Conservation (phyloP, 805 yeast species). For the Lachancea quebecensis region DNA sequence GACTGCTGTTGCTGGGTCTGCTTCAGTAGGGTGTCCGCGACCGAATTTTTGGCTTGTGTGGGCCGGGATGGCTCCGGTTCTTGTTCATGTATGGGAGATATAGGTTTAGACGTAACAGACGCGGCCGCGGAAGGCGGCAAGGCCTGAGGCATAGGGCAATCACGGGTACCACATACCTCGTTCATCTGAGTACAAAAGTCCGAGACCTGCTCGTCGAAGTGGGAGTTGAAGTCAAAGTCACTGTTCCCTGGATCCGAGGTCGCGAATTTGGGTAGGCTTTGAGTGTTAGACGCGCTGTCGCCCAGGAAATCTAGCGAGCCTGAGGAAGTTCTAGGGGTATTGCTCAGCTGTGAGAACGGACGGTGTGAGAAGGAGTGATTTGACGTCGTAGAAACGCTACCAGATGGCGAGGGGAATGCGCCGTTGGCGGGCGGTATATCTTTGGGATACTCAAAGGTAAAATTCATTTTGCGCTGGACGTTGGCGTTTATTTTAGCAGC, state of each 20-base stretch:
- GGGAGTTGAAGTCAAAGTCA: constrained; percentile 34
- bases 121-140: not conserved
- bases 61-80: not conserved
- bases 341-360: not conserved
- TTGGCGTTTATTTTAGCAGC: constrained; percentile 11
- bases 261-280: constrained; percentile 6
- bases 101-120: not conserved
- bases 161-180: constrained; percentile 76
- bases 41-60: constrained; percentile 7
- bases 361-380: constrained; percentile 9
- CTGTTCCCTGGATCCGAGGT: constrained; percentile 8
- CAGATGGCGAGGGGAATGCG: constrained; percentile 21
- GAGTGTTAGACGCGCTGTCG: constrained; percentile 3
- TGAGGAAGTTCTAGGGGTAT: constrained; percentile 9
- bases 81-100: too few relatives aligned
- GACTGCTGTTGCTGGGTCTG: constrained; percentile 7
- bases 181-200: constrained; percentile 71
- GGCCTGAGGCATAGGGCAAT: constrained; percentile 52
- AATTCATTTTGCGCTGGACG: constrained; percentile 23
- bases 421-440: constrained; percentile 8
- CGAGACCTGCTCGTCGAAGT: constrained; percentile 63
- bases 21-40: not conserved
- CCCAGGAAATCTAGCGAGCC: constrained; percentile 7
- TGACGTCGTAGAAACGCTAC: constrained; percentile 23
- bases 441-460: constrained; percentile 54